phyloP scores from a whole-genome alignment of 148 eudicot species.

The Pouteria glomerata region DNA sequence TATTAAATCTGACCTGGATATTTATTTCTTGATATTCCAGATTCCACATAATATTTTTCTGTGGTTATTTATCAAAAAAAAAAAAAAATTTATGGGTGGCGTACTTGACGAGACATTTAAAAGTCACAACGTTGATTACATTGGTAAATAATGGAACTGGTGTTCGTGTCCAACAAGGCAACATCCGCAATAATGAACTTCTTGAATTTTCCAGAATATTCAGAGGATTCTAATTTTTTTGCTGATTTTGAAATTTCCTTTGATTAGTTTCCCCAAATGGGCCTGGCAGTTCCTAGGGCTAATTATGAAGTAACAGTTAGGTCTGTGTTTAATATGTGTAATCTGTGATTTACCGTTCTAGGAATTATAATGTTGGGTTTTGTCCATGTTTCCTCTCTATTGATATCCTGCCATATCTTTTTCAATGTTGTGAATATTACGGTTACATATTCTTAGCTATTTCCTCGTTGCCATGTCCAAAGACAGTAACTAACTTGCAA shows the following conservation, averaged over 20 bases:
- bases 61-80: too few species aligned
- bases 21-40: neutral
- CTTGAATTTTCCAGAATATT: neutral
- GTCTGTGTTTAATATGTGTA: neutral
- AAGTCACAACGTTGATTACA: neutral
- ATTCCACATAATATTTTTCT: neutral
- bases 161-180: neutral
- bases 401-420: neutral
- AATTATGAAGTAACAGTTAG: neutral
- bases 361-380: neutral
- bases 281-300: neutral
- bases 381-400: slow-evolving; percentile 1
- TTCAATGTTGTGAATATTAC: neutral
- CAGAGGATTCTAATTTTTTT: too few species aligned
- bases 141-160: neutral
- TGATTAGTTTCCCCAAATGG: neutral
- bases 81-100: too few species aligned
- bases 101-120: neutral
- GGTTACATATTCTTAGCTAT: neutral
- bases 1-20: neutral
- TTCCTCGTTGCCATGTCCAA: neutral
- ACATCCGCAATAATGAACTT: neutral
- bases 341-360: neutral
- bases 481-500: neutral
- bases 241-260: neutral